A percentile compares a stretch with the other conserved stretches of the same genome.
phyloP scores from a whole-genome alignment of 345 rosid genomes.

The Syzygium grande region DNA sequence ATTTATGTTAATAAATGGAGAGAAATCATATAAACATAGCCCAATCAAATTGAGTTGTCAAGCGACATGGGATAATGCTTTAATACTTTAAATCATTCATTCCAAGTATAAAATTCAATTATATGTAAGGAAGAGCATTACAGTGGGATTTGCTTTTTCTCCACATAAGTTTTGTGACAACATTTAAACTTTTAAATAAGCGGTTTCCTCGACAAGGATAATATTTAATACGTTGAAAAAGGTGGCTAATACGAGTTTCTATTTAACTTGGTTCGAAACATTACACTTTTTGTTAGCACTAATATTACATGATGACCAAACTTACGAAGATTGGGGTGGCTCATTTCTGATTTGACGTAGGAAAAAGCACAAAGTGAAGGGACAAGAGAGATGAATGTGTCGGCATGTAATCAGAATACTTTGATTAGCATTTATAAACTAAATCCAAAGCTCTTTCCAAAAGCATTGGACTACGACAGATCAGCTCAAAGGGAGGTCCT shows the following conservation, averaged over 20 bases:
- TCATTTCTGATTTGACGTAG: background rate
- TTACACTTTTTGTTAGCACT: background rate
- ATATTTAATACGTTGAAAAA: background rate
- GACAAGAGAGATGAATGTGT: background rate
- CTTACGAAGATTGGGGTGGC: background rate
- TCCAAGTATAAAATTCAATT: background rate
- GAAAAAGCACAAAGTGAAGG: background rate
- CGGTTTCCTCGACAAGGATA: background rate
- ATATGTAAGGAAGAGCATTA: background rate
- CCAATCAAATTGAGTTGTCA: too few relatives aligned
- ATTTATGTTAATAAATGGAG: too few relatives aligned
- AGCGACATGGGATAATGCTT: background rate
- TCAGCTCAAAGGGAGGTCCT: background rate
- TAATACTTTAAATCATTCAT: too few relatives aligned
- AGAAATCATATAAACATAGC: too few relatives aligned
- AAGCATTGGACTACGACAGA: background rate
- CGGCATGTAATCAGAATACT: background rate
- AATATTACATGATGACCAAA: background rate
- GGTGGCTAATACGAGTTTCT: background rate
- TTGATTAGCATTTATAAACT: background rate
- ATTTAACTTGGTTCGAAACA: background rate
- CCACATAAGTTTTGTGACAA: background rate
- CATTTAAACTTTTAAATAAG: background rate
- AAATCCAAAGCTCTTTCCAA: background rate
- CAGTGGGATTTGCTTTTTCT: background rate